phyloP scores from a whole-genome alignment of 306 rosid genomes.

The Glycine latifolia region DNA sequence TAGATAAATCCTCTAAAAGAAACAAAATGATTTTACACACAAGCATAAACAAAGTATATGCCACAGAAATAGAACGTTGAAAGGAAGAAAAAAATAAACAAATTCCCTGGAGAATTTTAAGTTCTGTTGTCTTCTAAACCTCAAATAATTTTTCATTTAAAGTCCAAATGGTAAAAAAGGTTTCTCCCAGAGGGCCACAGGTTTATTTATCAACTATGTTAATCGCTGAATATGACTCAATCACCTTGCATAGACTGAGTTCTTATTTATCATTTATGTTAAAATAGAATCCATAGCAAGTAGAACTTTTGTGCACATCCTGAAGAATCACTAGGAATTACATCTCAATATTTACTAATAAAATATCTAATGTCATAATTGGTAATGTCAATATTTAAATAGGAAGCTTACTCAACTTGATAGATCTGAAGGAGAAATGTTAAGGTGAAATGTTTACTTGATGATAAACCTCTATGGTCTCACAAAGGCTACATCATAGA shows the following conservation, averaged over 20 bases:
- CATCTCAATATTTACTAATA: not conserved
- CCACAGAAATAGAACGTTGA: not conserved
- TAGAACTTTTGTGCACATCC: not conserved
- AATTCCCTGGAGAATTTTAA: not conserved
- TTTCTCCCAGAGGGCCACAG: not conserved
- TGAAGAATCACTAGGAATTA: not conserved
- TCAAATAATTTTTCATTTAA: not conserved
- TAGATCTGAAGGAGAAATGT: not conserved
- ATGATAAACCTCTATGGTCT: no score
- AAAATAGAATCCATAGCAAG: not conserved
- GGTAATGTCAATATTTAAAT: not conserved
- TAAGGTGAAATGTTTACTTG: not conserved
- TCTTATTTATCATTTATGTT: not conserved
- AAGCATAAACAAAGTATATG: not conserved
- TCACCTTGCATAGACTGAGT: not conserved
- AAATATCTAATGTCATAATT: not conserved
- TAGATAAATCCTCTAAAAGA: constrained; percentile 6
- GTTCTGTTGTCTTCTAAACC: constrained; percentile 6
- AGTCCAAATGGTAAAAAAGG: not conserved
- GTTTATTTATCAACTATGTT: no score
- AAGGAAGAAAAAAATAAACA: constrained; percentile 5
- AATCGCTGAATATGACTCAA: constrained; percentile 6
- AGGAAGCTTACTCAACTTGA: not conserved
- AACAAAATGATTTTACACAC: not conserved
- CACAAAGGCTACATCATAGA: not conserved